These are phyloP conservation scores for Sugiyamaella japonica DNA, from an alignment of 1,139 yeast genomes.

Conservation along the genomic window DNA sequence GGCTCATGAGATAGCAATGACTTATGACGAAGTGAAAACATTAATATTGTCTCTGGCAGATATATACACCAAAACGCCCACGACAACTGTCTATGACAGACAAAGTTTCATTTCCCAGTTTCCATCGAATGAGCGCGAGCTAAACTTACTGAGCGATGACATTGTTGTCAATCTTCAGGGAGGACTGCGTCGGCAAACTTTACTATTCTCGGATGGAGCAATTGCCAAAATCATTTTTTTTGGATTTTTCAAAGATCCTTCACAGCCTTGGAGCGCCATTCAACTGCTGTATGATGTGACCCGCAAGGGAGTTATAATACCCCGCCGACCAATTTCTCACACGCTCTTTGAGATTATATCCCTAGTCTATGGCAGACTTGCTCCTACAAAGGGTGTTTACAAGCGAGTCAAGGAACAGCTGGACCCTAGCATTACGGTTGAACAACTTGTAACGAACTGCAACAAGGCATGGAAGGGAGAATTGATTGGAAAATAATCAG, in stretches of 20 bases:
- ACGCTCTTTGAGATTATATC: conserved; percentile 13
- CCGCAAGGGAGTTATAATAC: conserved; percentile 9
- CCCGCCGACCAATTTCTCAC: conserved; percentile 12
- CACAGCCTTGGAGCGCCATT: conserved; percentile 16
- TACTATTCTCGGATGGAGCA: conserved; percentile 14
- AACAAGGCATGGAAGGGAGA: conserved; percentile 18
- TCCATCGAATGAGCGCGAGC: background rate
- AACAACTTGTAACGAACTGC: conserved; percentile 13
- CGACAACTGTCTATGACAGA: background rate
- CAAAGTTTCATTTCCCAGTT: background rate
- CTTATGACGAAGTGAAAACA: conserved; percentile 7
- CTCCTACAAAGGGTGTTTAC: conserved; percentile 12
- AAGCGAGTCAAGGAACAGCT: conserved; percentile 16
- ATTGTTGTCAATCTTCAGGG: background rate
- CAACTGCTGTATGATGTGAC: conserved; percentile 5
- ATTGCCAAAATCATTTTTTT: conserved; percentile 6
- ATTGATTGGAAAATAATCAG: background rate
- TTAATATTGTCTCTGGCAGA: conserved; percentile 3
- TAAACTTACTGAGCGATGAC: background rate
- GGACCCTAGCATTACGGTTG: conserved; percentile 10
- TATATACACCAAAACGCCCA: conserved; percentile 3
- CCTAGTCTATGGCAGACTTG: conserved; percentile 14
- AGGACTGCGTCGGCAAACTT: background rate
- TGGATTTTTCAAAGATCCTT: conserved; percentile 17
- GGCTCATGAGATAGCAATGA: conserved; percentile 4